Evolutionary conservation across 192 early-diverging fungal species (phyloP).

Genomic region (Umbelopsis ramanniana): DNA sequence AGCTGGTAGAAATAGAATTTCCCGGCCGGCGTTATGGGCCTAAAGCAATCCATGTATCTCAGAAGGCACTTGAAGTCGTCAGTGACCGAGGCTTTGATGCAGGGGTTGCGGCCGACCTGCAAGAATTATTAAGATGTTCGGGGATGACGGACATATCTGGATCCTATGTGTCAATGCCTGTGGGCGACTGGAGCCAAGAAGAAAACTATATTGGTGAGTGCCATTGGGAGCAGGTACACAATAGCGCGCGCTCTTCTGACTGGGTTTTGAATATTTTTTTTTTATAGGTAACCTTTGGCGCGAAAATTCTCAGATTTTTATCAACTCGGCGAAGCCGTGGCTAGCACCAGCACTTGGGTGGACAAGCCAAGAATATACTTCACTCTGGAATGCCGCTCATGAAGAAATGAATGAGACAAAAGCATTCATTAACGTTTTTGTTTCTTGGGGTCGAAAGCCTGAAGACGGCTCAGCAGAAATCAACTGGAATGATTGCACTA

Average conservation of each 20-base stretch:
- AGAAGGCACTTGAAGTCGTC: background rate
- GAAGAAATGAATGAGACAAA: constrained; percentile 25
- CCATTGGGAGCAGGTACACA: background rate
- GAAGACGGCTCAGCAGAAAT: background rate
- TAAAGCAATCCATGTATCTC: background rate
- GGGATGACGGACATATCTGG: background rate
- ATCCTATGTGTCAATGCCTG: constrained; percentile 10
- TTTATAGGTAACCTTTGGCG: constrained; percentile 3
- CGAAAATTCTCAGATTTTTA: constrained; percentile 14
- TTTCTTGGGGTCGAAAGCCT: constrained; percentile 26
- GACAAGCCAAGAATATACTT: constrained; percentile 5
- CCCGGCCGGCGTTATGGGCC: constrained; percentile 9
- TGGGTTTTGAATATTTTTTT: background rate
- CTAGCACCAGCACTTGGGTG: constrained; percentile 1
- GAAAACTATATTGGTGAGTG: constrained; percentile 13
- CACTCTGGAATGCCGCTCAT: constrained; percentile 9
- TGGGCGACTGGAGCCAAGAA: constrained; percentile 1
- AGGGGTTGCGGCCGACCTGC: background rate
- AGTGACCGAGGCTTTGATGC: constrained; percentile 7
- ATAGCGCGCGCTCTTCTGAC: too few species aligned
- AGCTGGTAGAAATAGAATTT: constrained; percentile 23
- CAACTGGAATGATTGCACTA: constrained; percentile 9
- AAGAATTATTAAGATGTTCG: constrained; percentile 10
- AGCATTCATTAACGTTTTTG: constrained; percentile 19
- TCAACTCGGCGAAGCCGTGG: constrained; percentile 22